Evolutionary conservation across 306 rosid genomes (phyloP), one percentile per base, ranked within the genome.

Genomic region (Mucuna pruriens): DNA sequence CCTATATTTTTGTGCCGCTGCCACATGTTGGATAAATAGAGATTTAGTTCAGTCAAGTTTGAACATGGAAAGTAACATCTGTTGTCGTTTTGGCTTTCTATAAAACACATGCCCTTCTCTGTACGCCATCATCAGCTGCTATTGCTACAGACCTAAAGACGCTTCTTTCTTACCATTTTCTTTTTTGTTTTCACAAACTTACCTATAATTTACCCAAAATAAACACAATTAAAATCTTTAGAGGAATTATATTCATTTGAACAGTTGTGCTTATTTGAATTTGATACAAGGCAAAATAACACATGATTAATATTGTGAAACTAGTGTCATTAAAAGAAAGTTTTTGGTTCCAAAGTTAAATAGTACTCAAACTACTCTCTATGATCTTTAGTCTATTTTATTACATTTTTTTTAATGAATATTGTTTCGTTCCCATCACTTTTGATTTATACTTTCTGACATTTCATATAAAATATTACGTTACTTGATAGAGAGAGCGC

Each of bases 1-100:
- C 89, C 85, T 80, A 34, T 74, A 2, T 64, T 77, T 82, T 17
- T 58, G 78, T 86, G 90, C 80, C 79, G 74, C 22, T 77, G 83
- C 23, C 51, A 45, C 67, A 76, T 26, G 85, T 66, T 76, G 44
- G 58, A 73, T 88, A 74, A 62, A 65, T 45, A 29, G 70, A 91
- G 82, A 63, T 83, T 89, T 86, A 63, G 62, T 70, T 79, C 45
- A 4, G 75, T 80, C 90, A 70, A 44, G 62, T 69, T 49, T 70
- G 49, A 48, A 58, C 40, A 16, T 76, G 19, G 69, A 71, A 77
- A 77, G 57, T 46, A 70, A 83, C 86, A 46, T 46, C 17, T 60
- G 16, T 76, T 69, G 81, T 60, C 83, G 68, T 67, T 67, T 78
- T 17, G 40, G 79, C 40, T 26, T 40, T 40, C 72, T 19, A 9